Percentiles rank a stretch among this genome's conserved stretches.
Conservation (phyloP, 1,284 basidiomycete species). For the Vanrija pseudolonga region DNA sequence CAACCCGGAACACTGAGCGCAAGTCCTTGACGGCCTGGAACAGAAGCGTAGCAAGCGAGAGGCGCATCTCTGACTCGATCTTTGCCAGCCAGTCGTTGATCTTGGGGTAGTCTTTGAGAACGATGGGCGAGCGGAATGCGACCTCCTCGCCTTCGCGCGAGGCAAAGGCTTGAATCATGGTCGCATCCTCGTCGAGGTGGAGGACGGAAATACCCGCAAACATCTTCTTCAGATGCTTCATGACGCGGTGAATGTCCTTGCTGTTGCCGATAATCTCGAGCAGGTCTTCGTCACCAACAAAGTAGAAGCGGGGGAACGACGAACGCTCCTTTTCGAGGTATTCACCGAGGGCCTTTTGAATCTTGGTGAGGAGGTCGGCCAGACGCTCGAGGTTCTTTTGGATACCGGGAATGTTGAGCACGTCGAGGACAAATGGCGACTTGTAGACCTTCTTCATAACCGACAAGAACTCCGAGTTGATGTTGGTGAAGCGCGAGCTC, state of each 20-base stretch:
- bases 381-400: slow-evolving; percentile 97
- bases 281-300: slow-evolving; percentile 98
- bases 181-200: slow-evolving; percentile 80
- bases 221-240: slow-evolving; percentile 99
- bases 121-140: slow-evolving; percentile 72
- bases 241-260: slow-evolving; percentile 94
- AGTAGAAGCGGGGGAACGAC: slow-evolving; percentile 99
- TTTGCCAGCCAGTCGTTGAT: slow-evolving; percentile 98
- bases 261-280: slow-evolving; percentile 99
- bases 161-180: slow-evolving; percentile 70
- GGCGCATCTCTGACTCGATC: slow-evolving; percentile 90
- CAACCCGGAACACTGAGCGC: slow-evolving; percentile 64
- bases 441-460: slow-evolving; percentile 99
- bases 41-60: slow-evolving; percentile 65
- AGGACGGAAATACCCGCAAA: slow-evolving; percentile 95
- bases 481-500: slow-evolving; percentile 94
- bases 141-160: slow-evolving; percentile 95
- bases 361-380: slow-evolving; percentile 93
- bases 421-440: slow-evolving; percentile 94
- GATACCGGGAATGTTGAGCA: slow-evolving; percentile 91
- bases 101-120: slow-evolving; percentile 88
- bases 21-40: slow-evolving; percentile 52
- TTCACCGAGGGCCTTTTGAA: slow-evolving; percentile 98
- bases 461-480: slow-evolving; percentile 95
- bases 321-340: slow-evolving; percentile 96